A percentile compares a stretch with the other conserved stretches of the same genome.
These are phyloP conservation scores for Diplodia scrobiculata DNA, from an alignment of 2,329 filamentous ascomycete genomes.

Conservation along the genomic window DNA sequence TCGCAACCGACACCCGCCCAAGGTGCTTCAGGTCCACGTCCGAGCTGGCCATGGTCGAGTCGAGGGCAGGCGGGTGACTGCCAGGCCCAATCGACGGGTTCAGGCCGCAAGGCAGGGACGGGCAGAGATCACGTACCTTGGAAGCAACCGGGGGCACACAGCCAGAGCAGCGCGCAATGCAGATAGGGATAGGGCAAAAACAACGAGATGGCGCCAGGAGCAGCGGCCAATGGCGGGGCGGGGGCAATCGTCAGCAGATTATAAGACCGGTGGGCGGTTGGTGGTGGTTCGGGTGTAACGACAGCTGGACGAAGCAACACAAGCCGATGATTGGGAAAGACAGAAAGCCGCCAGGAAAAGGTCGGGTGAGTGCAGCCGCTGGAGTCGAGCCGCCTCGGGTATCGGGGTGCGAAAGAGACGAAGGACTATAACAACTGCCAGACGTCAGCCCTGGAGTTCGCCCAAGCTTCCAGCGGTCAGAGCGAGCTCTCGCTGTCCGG, in stretches of 20 bases:
- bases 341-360: conserved; percentile 21
- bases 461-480: conserved; percentile 18
- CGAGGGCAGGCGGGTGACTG: background rate
- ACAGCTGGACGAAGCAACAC: conserved; percentile 10
- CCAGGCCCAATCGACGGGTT: no score
- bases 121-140: conserved; percentile 16
- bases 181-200: background rate
- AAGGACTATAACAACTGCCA: conserved; percentile 8
- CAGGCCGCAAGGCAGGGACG: background rate
- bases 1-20: conserved; percentile 80
- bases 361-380: background rate
- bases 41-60: conserved; percentile 77
- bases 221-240: conserved; percentile 12
- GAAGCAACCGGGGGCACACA: background rate
- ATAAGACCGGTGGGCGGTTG: conserved; percentile 4
- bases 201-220: background rate
- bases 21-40: conserved; percentile 98
- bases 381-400: conserved; percentile 4
- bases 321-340: conserved; percentile 6
- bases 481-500: background rate
- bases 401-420: conserved; percentile 18
- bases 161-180: background rate
- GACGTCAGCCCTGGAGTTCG: conserved; percentile 7
- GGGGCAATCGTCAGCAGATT: conserved; percentile 6
- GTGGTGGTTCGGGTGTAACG: conserved; percentile 26